These are phyloP conservation scores for Avena atlantica DNA, from an alignment of 176 grass and related monocot species.

Conservation along the genomic window DNA sequence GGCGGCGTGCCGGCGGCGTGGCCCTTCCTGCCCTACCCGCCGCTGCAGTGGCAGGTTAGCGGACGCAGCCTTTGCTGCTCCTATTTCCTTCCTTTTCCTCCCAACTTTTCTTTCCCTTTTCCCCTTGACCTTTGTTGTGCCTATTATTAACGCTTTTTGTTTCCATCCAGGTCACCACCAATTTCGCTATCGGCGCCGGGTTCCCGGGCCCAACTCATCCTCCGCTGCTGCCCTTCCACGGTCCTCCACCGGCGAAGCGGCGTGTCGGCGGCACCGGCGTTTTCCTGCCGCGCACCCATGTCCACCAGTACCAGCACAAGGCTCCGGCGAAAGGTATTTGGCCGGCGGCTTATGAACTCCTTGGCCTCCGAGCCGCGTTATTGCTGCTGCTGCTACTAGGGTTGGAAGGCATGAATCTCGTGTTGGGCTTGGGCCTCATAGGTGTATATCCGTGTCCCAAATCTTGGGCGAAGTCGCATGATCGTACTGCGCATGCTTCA, in stretches of 20 bases:
- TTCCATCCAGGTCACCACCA: background rate
- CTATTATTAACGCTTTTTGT: background rate
- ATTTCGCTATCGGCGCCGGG: background rate
- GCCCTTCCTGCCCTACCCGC: conserved; percentile 22
- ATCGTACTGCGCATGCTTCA: background rate
- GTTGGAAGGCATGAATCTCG: background rate
- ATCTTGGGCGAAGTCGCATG: background rate
- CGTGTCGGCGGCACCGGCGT: conserved; percentile 56
- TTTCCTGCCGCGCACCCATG: conserved; percentile 54
- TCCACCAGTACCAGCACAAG: conserved; percentile 34
- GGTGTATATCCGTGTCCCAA: background rate
- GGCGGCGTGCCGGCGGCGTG: background rate
- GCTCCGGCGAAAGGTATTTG: conserved; percentile 34
- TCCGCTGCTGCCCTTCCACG: background rate
- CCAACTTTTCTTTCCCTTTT: background rate
- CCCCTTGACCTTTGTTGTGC: background rate
- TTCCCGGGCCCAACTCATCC: background rate
- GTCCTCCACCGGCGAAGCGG: conserved; percentile 16
- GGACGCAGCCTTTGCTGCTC: background rate
- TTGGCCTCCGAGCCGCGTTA: background rate
- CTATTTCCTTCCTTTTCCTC: background rate
- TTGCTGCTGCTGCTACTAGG: background rate
- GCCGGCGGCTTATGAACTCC: background rate
- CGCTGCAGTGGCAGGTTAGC: conserved; percentile 22
- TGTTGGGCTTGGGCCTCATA: background rate